Evolutionary conservation across 495 filamentous ascomycete genomes (phyloP).

Genomic region (Penicillium flavigenum): DNA sequence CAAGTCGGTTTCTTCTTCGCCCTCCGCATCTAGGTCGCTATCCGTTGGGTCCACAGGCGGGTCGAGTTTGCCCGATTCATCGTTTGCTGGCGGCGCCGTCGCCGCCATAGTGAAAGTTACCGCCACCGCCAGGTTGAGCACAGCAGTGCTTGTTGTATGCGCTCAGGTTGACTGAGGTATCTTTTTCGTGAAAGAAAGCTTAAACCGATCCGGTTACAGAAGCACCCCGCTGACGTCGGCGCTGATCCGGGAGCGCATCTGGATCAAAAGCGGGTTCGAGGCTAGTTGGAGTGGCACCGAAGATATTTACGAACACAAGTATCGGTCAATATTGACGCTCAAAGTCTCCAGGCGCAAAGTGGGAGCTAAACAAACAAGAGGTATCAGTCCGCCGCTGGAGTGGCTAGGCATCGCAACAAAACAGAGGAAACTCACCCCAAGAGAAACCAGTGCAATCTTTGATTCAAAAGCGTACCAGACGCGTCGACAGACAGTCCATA

Average conservation of each 20-base stretch:
- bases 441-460: slow-evolving; percentile 16
- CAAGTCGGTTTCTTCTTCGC: slow-evolving; percentile 50
- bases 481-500: slow-evolving; percentile 39
- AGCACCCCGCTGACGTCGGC: slow-evolving; percentile 35
- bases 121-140: slow-evolving; percentile 47
- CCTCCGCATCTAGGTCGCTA: slow-evolving; percentile 55
- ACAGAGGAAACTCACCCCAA: slow-evolving; percentile 27
- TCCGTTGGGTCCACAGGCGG: slow-evolving; percentile 39
- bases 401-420: slow-evolving; percentile 19
- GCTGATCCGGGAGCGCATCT: slow-evolving; percentile 31
- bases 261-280: slow-evolving; percentile 17
- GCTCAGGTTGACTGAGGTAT: slow-evolving; percentile 12
- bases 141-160: slow-evolving; percentile 11
- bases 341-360: slow-evolving; percentile 19
- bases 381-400: slow-evolving; percentile 23
- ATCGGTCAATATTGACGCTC: not conserved
- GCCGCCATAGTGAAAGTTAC: slow-evolving; percentile 50
- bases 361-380: slow-evolving; percentile 21
- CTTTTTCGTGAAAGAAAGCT: slow-evolving; percentile 15
- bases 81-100: slow-evolving; percentile 45
- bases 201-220: slow-evolving; percentile 23
- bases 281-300: not conserved
- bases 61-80: slow-evolving; percentile 39
- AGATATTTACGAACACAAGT: not conserved
- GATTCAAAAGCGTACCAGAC: slow-evolving; percentile 29